Evolutionary conservation across 805 yeast genomes (phyloP).

Genomic region (Sungouiozyma intestinalis): DNA sequence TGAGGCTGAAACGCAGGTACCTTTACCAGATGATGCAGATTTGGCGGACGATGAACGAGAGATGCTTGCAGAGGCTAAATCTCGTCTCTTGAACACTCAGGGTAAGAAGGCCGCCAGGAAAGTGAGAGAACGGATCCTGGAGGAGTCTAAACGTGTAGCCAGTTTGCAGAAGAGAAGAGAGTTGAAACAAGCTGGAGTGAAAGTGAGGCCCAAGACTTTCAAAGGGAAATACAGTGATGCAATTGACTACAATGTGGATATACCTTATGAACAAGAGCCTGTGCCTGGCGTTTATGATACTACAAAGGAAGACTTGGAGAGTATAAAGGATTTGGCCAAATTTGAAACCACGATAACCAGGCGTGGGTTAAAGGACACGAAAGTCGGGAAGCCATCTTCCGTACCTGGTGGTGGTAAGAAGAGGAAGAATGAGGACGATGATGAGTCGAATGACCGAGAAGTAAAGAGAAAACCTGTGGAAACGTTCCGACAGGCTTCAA

Average conservation of each 20-base stretch:
- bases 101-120: slow-evolving; percentile 92
- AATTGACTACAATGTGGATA: slow-evolving; percentile 75
- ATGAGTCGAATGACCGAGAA: too few relatives aligned
- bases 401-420: slow-evolving; percentile 26
- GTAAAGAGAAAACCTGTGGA: not conserved
- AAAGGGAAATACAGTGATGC: slow-evolving; percentile 47
- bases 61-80: slow-evolving; percentile 90
- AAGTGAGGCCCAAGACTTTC: slow-evolving; percentile 37
- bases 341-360: slow-evolving; percentile 37
- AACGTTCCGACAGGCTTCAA: not conserved
- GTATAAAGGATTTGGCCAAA: slow-evolving; percentile 28
- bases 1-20: slow-evolving; percentile 67
- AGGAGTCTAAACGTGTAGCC: slow-evolving; percentile 68
- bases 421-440: slow-evolving; percentile 21
- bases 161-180: slow-evolving; percentile 71
- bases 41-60: slow-evolving; percentile 83
- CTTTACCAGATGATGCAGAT: slow-evolving; percentile 69
- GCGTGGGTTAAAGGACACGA: slow-evolving; percentile 35
- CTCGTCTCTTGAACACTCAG: slow-evolving; percentile 81
- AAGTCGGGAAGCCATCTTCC: slow-evolving; percentile 19
- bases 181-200: slow-evolving; percentile 68
- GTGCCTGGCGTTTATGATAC: slow-evolving; percentile 60
- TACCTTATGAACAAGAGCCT: slow-evolving; percentile 68
- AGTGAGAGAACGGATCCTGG: slow-evolving; percentile 72
- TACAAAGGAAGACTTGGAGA: slow-evolving; percentile 41